Conservation (phyloP, 306 rosid species). For the Dalbergia cochinchinensis region DNA sequence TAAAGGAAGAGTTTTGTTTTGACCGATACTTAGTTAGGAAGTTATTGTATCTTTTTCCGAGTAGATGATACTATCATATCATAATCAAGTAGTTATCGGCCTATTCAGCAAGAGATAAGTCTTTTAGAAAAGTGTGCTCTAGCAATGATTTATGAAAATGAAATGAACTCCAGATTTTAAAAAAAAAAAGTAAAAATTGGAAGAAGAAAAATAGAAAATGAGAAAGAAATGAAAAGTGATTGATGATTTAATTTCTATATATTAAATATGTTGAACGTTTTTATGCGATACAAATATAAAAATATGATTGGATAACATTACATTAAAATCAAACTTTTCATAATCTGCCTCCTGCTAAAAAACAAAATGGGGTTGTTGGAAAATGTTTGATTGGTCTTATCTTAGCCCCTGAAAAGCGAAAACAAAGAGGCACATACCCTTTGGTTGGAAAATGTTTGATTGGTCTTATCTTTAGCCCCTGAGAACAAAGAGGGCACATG, state of each 20-base stretch:
- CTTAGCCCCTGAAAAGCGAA: not conserved
- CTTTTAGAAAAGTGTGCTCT: not conserved
- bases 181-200: not conserved
- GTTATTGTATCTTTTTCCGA: not conserved
- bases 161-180: not conserved
- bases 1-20: too few species aligned
- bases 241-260: too few species aligned
- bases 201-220: not conserved
- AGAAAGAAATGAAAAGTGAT: not conserved
- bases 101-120: not conserved
- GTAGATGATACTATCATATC: not conserved
- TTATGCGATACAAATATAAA: too few species aligned
- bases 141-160: not conserved
- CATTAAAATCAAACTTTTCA: too few species aligned
- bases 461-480: constrained; percentile 1
- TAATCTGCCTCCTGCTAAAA: not conserved
- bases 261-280: too few species aligned
- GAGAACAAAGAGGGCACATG: not conserved
- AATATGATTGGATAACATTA: too few species aligned
- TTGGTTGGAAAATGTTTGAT: constrained; percentile 28
- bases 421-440: constrained; percentile 8
- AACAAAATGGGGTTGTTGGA: too few species aligned
- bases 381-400: constrained; percentile 22
- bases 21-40: not conserved
- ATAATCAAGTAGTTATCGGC: not conserved